Conservation (phyloP, 1,284 basidiomycete genomes). For the Apiotrichum mycotoxinovorans region DNA sequence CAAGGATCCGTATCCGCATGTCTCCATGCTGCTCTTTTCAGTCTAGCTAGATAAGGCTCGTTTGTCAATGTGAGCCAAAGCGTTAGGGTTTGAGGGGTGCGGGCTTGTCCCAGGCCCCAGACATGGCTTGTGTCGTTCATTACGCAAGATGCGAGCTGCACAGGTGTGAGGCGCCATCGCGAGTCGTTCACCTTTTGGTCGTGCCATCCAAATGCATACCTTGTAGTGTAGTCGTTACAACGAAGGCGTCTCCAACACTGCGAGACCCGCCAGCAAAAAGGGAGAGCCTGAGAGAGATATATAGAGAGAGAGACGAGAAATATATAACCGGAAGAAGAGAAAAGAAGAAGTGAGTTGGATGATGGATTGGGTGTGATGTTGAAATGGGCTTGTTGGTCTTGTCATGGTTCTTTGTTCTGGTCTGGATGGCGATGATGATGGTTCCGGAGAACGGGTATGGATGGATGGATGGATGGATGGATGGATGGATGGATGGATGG, state of each 20-base stretch:
- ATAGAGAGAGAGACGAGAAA: neutral
- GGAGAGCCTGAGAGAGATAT: neutral
- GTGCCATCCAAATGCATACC: slow-evolving; percentile 1
- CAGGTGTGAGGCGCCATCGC: too few species aligned
- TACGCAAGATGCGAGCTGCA: too few species aligned
- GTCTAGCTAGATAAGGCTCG: too few species aligned
- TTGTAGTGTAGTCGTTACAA: slow-evolving; percentile 3
- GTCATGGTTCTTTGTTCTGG: neutral
- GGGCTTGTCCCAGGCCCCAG: too few species aligned
- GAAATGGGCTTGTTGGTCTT: neutral
- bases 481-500: neutral
- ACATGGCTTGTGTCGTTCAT: too few species aligned
- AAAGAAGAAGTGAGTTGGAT: neutral
- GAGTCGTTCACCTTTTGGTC: neutral
- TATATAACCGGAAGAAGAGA: neutral
- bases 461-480: neutral
- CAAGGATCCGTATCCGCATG: too few species aligned
- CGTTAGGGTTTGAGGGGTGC: too few species aligned
- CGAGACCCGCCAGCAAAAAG: neutral
- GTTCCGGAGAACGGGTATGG: too few species aligned
- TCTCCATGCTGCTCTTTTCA: too few species aligned
- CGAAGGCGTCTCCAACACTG: slow-evolving; percentile 2
- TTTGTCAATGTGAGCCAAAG: too few species aligned
- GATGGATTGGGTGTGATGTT: neutral
- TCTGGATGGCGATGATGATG: neutral